Evolutionary conservation across 2,329 filamentous ascomycete species (phyloP).

Genomic region (Cercospora sp.): DNA sequence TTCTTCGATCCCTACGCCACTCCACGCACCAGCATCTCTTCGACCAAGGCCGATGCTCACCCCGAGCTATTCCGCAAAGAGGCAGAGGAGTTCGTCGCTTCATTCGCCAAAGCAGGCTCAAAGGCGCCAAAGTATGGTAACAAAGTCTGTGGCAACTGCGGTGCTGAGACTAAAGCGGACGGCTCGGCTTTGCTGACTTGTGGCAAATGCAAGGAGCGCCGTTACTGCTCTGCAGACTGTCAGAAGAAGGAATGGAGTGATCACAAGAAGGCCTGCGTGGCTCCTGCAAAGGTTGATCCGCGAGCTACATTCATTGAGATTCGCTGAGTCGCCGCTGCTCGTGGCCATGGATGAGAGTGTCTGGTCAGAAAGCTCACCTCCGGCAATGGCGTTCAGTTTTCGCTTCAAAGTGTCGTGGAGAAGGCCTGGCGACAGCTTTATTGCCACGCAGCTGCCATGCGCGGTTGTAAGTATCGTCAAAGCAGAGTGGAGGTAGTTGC

Average conservation of each 20-base stretch:
- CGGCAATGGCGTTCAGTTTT: not conserved
- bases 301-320: not conserved
- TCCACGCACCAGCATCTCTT: not conserved
- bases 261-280: slow-evolving; percentile 43
- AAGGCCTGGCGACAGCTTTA: not conserved
- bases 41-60: not conserved
- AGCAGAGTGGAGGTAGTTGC: not conserved
- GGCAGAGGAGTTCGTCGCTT: not conserved
- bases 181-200: slow-evolving; percentile 1
- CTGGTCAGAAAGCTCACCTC: not conserved
- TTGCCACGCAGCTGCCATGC: not conserved
- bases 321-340: not conserved
- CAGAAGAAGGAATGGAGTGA: slow-evolving; percentile 58
- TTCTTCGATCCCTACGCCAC: slow-evolving; percentile 1
- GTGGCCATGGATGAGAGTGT: not conserved
- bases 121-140: not conserved
- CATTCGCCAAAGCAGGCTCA: not conserved
- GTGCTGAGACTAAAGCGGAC: not conserved
- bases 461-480: not conserved
- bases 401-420: not conserved
- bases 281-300: not conserved
- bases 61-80: not conserved
- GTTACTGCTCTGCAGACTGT: slow-evolving; percentile 56
- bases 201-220: slow-evolving; percentile 25
- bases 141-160: not conserved